Evolutionary conservation across 2,329 filamentous ascomycete genomes (phyloP).

Genomic region (Claviceps sp.): DNA sequence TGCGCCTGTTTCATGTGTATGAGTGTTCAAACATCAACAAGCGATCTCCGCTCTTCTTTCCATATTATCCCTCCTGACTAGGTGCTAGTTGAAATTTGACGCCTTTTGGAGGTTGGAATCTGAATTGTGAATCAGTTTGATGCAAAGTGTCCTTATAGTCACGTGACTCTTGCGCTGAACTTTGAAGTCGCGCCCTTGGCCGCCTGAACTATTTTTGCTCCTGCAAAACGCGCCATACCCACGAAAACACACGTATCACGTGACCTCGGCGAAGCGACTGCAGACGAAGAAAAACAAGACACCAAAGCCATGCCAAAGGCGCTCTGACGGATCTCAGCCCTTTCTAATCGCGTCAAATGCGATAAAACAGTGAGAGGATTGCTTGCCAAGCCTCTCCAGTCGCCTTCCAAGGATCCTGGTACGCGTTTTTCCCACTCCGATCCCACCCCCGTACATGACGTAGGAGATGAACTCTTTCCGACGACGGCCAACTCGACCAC

Average conservation of each 20-base stretch:
- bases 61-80: too few species aligned
- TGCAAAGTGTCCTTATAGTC: neutral
- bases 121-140: too few species aligned
- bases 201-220: neutral
- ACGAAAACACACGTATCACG: constrained; percentile 13
- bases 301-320: constrained; percentile 9
- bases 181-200: neutral
- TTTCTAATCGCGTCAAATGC: constrained; percentile 11
- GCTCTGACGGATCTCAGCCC: constrained; percentile 11
- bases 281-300: constrained; percentile 13
- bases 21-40: too few species aligned
- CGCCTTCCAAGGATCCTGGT: constrained; percentile 18
- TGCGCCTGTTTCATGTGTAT: too few species aligned
- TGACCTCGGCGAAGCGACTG: constrained; percentile 17
- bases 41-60: too few species aligned
- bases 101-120: too few species aligned
- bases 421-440: constrained; percentile 13
- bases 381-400: constrained; percentile 14
- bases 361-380: constrained; percentile 17
- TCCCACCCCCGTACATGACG: constrained; percentile 13
- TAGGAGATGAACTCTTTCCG: constrained; percentile 4
- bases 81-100: too few species aligned
- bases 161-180: neutral
- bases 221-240: neutral
- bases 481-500: neutral